phyloP scores from a whole-genome alignment of 768 basidiomycete genomes.

The Phylloporus arenicola region DNA sequence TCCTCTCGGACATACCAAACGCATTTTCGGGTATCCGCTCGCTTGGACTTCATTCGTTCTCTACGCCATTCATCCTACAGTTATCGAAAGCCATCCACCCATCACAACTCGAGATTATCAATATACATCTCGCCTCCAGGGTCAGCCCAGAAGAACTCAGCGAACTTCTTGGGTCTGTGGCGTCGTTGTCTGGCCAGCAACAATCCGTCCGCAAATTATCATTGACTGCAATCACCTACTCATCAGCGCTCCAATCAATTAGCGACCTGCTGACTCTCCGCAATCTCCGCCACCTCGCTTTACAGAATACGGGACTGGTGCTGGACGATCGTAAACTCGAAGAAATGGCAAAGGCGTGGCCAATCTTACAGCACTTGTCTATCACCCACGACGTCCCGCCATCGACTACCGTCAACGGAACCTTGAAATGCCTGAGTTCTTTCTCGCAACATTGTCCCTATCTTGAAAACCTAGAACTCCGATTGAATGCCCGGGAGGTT shows the following conservation, averaged over 20 bases:
- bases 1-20: not conserved
- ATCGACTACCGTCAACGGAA: not conserved
- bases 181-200: not conserved
- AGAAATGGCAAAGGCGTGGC: constrained; percentile 9
- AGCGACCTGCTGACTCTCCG: not conserved
- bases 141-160: not conserved
- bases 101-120: not conserved
- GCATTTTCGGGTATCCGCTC: not conserved
- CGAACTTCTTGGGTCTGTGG: not conserved
- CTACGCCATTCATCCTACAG: not conserved
- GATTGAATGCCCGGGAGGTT: constrained; percentile 17
- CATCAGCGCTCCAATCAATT: not conserved
- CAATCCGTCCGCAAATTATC: not conserved
- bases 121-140: not conserved
- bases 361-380: constrained; percentile 13
- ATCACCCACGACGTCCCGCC: constrained; percentile 11
- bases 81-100: not conserved
- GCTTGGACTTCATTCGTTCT: not conserved
- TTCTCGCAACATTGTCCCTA: constrained; percentile 15
- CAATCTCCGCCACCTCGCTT: not conserved
- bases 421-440: not conserved
- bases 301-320: not conserved
- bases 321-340: not conserved
- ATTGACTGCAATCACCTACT: not conserved
- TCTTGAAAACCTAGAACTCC: constrained; percentile 12